Base-by-base conservation (phyloP, 1,139 yeast species). In the Hyphopichia fennica region DNA sequence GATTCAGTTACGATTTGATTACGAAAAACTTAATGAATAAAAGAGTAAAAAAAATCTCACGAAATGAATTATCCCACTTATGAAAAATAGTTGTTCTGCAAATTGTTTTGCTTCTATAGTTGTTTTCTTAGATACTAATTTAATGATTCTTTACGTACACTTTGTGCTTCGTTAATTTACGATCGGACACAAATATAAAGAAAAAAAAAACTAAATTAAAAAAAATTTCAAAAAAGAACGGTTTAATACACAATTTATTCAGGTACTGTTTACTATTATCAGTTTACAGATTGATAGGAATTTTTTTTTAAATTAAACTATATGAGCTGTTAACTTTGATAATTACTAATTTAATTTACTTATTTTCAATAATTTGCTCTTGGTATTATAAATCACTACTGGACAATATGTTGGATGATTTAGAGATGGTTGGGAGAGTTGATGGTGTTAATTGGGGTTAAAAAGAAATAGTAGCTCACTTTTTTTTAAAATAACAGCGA, bases 101-200 rank as follows among this genome's bases (percentile, higher is more conserved):
- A n/a, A n/a, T n/a, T n/a, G n/a, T n/a, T n/a, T n/a, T n/a, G n/a
- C n/a, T n/a, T n/a, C n/a, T n/a, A n/a, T n/a, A n/a, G n/a, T n/a
- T n/a, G n/a, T n/a, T n/a, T n/a, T n/a, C n/a, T n/a, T n/a, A 22
- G 10, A 22, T 22, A 22, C 25, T 22, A 22, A 10, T 10, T 22
- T 22, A 22, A 10, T 8, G 4, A 27, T 27, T 11, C 14, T 30
- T 30, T 30, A 30, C n/a, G 17, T 30, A 30, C 10, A n/a, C 33
- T 17, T 33, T 33, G 35, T 33, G 35, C 35, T 33, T 33, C 35
- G 35, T 13, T 33, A 17, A 6, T 17, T 5, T 20, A n/a, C 35
- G 35, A 33, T 33, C 35, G 16, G 35, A 33, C 35, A 33, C 35
- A 33, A 33, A 20, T 33, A 8, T 33, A 33, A 33, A 33, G 35